Base-by-base conservation (phyloP, 441 rosid species). In the Rhodomyrtus psidioides region DNA sequence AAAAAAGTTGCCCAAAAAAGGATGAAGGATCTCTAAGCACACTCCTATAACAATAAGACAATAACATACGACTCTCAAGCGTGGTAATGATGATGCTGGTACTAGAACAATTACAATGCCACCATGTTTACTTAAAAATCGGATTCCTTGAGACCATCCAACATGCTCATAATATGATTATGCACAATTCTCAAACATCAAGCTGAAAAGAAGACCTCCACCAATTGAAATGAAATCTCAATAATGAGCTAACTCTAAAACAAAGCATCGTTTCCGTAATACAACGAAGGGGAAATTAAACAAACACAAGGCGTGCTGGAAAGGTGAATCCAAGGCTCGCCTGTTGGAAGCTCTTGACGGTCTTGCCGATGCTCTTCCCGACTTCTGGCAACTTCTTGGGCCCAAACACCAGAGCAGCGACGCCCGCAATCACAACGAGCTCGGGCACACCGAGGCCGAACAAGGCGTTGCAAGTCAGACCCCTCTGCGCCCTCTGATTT, bases 361-460 rank as follows among this genome's bases (percentile, higher is more conserved):
- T 97, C 87, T 95, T 97, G 23, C 99, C 99, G 88, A 97, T 94
- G 88, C 96, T 96, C 91, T 83, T 96, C 51, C 99, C 99, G n/a
- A 97, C 95, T 92, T 97, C 98, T 57, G 99, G 99, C 91, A 97
- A 92, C 84, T 96, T 92, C 92, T 96, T 97, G 86, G 99, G 99
- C 83, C 99, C 99, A 89, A 97, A 96, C 83, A 97, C 94, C 85
- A 97, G 87, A 62, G 99, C 97, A 89, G 96, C 95, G 53, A 97
- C 99, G 13, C 99, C 99, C 86, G 97, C 99, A 89, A 97, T 97
- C 87, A 97, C 99, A 82, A 94, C 98, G 51, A 97, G 94, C 90
- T 97, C 99, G 70, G 99, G 99, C 54, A 97, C 98, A 57, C 99
- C 99, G 9, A 97, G 92, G 83, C 99, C 99, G 83, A 97, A 97